phyloP scores from a whole-genome alignment of 805 yeast genomes.

The Saturnispora zaruensis region DNA sequence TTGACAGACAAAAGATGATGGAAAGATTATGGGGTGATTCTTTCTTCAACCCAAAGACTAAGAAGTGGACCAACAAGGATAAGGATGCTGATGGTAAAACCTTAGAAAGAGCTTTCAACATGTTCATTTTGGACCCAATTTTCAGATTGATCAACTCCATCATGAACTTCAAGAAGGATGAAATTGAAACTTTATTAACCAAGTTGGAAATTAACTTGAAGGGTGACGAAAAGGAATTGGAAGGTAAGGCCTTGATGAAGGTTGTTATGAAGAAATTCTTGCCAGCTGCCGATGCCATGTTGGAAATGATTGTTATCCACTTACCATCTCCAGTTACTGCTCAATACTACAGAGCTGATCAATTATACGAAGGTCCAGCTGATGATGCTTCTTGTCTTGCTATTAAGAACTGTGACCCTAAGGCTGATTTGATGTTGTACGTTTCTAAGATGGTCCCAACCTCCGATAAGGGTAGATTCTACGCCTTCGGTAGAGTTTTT shows the following conservation, averaged over 20 bases:
- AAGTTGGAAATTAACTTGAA: constrained; percentile 91
- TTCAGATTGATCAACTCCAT: constrained; percentile 94
- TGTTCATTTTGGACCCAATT: constrained; percentile 98
- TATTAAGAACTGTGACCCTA: constrained; percentile 97
- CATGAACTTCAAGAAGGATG: constrained; percentile 99
- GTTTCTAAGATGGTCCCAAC: constrained; percentile 99
- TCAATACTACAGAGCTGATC: constrained; percentile 98
- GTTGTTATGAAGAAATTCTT: constrained; percentile 99
- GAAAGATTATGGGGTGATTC: constrained; percentile 99
- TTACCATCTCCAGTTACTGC: constrained; percentile 99
- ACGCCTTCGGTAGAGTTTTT: constrained; percentile 99
- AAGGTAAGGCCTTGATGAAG: constrained; percentile 97
- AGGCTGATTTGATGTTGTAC: constrained; percentile 96
- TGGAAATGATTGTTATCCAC: constrained; percentile 97
- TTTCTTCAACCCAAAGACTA: constrained; percentile 99
- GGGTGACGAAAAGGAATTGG: constrained; percentile 95
- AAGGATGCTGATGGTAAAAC: constrained; percentile 92
- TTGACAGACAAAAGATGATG: constrained; percentile 96
- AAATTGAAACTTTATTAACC: constrained; percentile 83
- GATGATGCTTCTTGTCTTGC: constrained; percentile 86
- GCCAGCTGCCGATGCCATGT: constrained; percentile 99
- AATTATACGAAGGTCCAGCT: constrained; percentile 97
- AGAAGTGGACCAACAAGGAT: constrained; percentile 96
- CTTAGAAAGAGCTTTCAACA: constrained; percentile 98
- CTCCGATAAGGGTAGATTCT: constrained; percentile 99